phyloP scores from a whole-genome alignment of 768 basidiomycete species.

The Hemileccinum rubropunctum region DNA sequence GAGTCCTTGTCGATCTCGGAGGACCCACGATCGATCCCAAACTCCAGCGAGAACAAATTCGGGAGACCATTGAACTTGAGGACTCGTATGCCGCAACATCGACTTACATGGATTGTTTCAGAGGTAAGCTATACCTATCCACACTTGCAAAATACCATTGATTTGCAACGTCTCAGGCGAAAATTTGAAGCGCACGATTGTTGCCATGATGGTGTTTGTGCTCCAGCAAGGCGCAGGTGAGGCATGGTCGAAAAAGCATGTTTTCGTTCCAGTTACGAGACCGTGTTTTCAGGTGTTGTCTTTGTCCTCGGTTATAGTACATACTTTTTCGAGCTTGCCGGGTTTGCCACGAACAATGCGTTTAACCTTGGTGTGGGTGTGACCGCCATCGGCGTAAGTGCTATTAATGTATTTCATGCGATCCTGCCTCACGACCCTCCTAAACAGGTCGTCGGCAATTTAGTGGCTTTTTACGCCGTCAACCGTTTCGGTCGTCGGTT shows the following conservation, averaged over 20 bases:
- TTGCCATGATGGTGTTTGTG: conserved; percentile 32
- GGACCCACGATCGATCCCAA: conserved; percentile 25
- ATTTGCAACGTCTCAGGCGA: conserved; percentile 10
- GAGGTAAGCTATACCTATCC: conserved; percentile 11
- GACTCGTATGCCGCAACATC: conserved; percentile 26
- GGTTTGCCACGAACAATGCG: conserved; percentile 26
- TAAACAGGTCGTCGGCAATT: conserved; percentile 24
- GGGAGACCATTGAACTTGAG: conserved; percentile 31
- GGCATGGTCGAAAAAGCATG: background rate
- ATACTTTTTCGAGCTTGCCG: conserved; percentile 38
- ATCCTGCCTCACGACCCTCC: background rate
- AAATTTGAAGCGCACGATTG: conserved; percentile 24
- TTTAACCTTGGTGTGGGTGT: conserved; percentile 33
- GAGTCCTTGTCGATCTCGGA: conserved; percentile 16
- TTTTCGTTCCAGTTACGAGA: background rate
- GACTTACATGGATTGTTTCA: conserved; percentile 33
- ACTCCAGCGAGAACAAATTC: conserved; percentile 21
- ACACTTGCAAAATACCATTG: background rate
- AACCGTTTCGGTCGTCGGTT: conserved; percentile 25
- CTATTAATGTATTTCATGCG: background rate
- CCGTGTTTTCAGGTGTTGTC: conserved; percentile 18
- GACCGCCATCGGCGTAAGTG: conserved; percentile 26
- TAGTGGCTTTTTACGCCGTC: conserved; percentile 25
- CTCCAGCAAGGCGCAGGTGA: conserved; percentile 27
- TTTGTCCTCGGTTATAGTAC: conserved; percentile 28